phyloP scores from a whole-genome alignment of 257 asterid genomes.

The Jasminum sambac region DNA sequence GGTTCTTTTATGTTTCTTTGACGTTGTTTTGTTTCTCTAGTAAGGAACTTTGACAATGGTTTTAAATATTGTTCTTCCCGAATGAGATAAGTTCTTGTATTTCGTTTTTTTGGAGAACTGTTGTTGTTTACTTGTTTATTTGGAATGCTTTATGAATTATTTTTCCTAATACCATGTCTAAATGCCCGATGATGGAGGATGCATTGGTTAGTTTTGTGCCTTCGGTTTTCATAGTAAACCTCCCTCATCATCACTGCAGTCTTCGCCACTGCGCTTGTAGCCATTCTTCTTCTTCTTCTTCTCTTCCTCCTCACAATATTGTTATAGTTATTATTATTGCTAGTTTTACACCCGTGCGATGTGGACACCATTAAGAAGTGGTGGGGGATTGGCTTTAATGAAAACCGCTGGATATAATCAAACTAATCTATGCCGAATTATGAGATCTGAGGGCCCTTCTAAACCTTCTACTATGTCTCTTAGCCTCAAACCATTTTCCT shows the following conservation, averaged over 20 bases:
- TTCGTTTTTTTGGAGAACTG: neutral
- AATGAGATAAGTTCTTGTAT: neutral
- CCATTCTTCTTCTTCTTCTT: neutral
- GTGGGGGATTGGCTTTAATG: constrained; percentile 25
- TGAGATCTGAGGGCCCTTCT: neutral
- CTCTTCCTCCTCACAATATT: neutral
- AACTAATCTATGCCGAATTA: neutral
- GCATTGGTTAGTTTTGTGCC: constrained; percentile 15
- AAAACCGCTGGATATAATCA: neutral
- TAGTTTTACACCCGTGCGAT: neutral
- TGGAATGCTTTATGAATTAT: neutral
- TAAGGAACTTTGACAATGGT: neutral
- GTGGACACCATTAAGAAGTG: neutral
- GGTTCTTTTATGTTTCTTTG: neutral
- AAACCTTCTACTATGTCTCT: neutral
- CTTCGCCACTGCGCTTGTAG: neutral
- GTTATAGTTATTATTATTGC: neutral
- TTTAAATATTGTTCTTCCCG: neutral
- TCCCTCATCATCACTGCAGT: constrained; percentile 7
- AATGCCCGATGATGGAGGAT: constrained; percentile 37
- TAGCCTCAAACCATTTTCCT: neutral
- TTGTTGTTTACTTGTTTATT: neutral
- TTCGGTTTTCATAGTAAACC: constrained; percentile 21
- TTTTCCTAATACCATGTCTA: neutral
- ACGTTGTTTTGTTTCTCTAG: neutral